Evolutionary conservation across 768 basidiomycete genomes (phyloP), one percentile per base, ranked within the genome.

Genomic region (Leccinum variicolor): DNA sequence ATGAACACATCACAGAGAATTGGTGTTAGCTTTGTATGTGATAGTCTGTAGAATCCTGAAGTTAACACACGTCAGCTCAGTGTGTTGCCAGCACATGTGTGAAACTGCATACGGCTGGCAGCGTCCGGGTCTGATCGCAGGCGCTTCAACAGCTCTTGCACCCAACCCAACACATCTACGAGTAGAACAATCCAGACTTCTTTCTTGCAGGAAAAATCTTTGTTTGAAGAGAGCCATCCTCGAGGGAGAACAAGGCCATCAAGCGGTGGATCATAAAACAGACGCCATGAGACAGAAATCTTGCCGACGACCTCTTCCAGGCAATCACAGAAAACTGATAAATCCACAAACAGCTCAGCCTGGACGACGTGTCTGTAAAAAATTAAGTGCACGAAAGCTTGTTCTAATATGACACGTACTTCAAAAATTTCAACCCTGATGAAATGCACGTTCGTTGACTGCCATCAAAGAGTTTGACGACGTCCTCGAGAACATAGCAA

Each of bases 211-310:
- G 26, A 67, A 52, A 64, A 61, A 55, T 59, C 62, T 15, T 58
- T 57, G 47, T 63, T 46, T 26, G 41, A 17, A 15, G 72, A 33
- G 19, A 84, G 63, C 84, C 84, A 87, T 52, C 76, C 79, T 2
- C 76, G 76, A 0, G 86, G 86, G 33, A 87, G 73, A 5, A 79
- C 77, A 26, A 83, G 61, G 15, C 75, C 72, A 63, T 86, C 79
- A 0, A 84, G 66, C 47, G 46, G 54, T 0, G 45, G 58, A 6
- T 13, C 21, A 21, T 13, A 59, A 39, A 28, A 63, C 60, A 55
- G 69, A 64, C 66, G 68, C 43, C 65, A 63, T 1, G 73, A 71
- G 2, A 86, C 53, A 5, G 81, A 69, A 5, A 76, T 62, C 14
- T 73, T 73, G 7, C 73, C 73, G 49, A 79, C 77, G 2, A 87